Conservation (phyloP, 2,329 filamentous ascomycete genomes). For the Ceratocystis lukuohia region DNA sequence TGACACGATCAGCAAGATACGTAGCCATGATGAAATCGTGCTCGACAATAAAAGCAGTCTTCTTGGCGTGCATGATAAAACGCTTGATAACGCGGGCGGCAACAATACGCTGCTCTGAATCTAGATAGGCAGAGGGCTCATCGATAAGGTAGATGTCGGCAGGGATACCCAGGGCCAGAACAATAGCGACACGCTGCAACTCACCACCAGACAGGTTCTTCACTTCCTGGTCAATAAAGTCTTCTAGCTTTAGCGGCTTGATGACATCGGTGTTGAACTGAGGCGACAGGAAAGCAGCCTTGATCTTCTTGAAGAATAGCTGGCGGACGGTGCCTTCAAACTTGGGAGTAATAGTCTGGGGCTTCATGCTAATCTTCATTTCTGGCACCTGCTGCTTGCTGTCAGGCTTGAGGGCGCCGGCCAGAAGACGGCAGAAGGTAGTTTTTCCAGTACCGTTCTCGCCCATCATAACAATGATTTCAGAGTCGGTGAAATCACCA, state of each 20-base stretch:
- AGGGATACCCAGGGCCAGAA: conserved; percentile 85
- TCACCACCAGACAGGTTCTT: conserved; percentile 99
- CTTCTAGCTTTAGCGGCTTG: conserved; percentile 96
- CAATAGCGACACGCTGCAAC: conserved; percentile 96
- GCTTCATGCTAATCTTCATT: conserved; percentile 99
- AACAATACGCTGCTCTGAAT: conserved; percentile 98
- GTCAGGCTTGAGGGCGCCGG: conserved; percentile 86
- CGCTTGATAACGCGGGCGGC: conserved; percentile 96
- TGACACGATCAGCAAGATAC: conserved; percentile 75
- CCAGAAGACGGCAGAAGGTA: conserved; percentile 93
- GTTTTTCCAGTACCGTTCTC: conserved; percentile 99
- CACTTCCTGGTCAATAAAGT: conserved; percentile 99
- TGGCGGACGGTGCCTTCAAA: conserved; percentile 94
- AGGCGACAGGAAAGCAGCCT: conserved; percentile 85
- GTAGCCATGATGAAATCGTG: conserved; percentile 98
- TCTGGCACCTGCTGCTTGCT: conserved; percentile 62
- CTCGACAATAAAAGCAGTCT: conserved; percentile 97
- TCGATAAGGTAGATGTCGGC: conserved; percentile 98
- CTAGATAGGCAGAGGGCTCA: conserved; percentile 91
- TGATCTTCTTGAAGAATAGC: conserved; percentile 99
- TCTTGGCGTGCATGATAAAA: conserved; percentile 99
- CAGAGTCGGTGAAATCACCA: conserved; percentile 89
- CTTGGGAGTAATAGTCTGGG: conserved; percentile 97
- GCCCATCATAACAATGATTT: conserved; percentile 99
- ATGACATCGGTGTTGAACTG: conserved; percentile 99